A percentile compares a stretch with the other conserved stretches of the same genome.
Conservation (phyloP, 768 basidiomycete species). For the Amanita fuliginea region DNA sequence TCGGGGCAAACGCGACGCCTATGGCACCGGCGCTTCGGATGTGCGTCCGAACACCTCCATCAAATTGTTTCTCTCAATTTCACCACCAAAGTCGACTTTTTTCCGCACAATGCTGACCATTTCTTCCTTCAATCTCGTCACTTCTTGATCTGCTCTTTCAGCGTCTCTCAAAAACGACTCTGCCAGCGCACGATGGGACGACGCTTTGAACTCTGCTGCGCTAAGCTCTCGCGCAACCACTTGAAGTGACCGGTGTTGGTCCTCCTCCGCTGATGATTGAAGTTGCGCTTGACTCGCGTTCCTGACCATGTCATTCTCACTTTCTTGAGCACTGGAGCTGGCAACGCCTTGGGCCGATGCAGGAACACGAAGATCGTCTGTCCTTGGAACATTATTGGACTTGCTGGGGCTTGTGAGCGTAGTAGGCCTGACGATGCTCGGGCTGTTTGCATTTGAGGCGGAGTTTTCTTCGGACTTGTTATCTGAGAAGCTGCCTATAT, state of each 20-base stretch:
- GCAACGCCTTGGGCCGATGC: not conserved
- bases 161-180: not conserved
- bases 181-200: not conserved
- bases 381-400: too few relatives aligned
- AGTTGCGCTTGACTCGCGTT: not conserved
- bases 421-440: too few relatives aligned
- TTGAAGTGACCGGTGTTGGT: not conserved
- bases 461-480: too few relatives aligned
- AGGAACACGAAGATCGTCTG: too few relatives aligned
- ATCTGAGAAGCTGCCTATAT: too few relatives aligned
- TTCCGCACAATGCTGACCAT: not conserved
- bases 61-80: not conserved
- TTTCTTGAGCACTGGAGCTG: not conserved
- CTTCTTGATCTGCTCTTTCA: conserved; percentile 1
- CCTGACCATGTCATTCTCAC: not conserved
- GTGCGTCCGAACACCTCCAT: not conserved
- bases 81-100: not conserved
- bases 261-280: not conserved
- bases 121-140: conserved; percentile 1
- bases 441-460: too few relatives aligned
- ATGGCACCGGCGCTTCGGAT: not conserved
- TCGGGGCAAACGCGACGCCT: not conserved
- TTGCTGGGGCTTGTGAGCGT: too few relatives aligned
- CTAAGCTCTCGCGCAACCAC: conserved; percentile 1
- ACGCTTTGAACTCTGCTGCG: conserved; percentile 1